Evolutionary conservation across 2,329 filamentous ascomycete species (phyloP).

Genomic region (Herpotrichia juniperi): DNA sequence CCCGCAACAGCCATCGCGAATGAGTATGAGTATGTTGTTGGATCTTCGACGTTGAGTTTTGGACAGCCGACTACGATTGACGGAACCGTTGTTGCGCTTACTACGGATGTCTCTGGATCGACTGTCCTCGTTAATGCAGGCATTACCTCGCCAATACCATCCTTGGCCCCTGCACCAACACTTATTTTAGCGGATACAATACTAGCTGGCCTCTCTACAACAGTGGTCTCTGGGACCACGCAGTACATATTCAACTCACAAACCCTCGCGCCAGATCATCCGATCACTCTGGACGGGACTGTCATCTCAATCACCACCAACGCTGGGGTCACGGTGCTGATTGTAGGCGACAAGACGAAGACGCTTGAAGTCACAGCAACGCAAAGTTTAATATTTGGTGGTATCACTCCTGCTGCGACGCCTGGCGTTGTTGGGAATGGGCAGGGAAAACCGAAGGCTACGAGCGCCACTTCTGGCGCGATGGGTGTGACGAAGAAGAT

Average conservation of each 20-base stretch:
- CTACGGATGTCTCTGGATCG: constrained; percentile 15
- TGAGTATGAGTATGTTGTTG: constrained; percentile 12
- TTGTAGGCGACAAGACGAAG: constrained; percentile 21
- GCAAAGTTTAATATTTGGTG: too few species aligned
- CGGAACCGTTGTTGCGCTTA: constrained; percentile 15
- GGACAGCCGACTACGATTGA: constrained; percentile 18
- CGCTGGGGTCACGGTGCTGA: constrained; percentile 15
- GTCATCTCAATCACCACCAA: constrained; percentile 17
- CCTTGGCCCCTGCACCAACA: neutral
- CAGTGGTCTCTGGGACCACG: constrained; percentile 18
- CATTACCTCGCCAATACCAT: constrained; percentile 19
- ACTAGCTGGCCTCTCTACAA: constrained; percentile 12
- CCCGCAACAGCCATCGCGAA: constrained; percentile 9
- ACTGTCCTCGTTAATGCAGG: constrained; percentile 22
- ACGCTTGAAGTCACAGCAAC: constrained; percentile 13
- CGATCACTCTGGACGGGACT: constrained; percentile 19
- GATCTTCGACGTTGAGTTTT: constrained; percentile 14
- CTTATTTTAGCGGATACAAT: neutral
- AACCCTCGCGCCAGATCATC: constrained; percentile 22
- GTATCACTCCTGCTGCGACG: too few species aligned
- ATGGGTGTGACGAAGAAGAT: too few species aligned
- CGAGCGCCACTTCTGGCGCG: too few species aligned
- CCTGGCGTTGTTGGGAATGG: too few species aligned
- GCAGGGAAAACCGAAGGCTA: too few species aligned
- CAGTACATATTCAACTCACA: constrained; percentile 21